Base-by-base conservation (phyloP, 169 alveolate species). In the Theileria parva region DNA sequence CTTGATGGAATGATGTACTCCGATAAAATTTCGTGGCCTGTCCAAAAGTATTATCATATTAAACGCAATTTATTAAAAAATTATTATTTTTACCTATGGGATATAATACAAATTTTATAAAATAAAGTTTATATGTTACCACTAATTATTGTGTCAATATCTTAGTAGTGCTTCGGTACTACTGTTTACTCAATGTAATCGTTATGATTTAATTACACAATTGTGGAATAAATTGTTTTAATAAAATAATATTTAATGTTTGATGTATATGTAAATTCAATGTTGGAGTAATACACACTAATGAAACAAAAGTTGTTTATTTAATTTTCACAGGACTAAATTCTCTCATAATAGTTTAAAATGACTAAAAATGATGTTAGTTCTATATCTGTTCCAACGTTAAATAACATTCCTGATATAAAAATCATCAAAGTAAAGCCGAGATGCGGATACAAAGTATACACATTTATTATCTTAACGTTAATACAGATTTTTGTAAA, bases 401-500 rank as follows among this genome's bases (percentile, higher is more conserved):
- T 13, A 8, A 44, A 44, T 44, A 13, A 44, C 12, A 44, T 4
- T 11, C 8, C 53, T 11, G 53, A 44, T 8, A 44, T 4, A 44
- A 11, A 7, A 44, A 30, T 23, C 15, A 30, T 19, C 2, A 27
- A 55, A 70, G 44, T 9, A 21, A 30, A 5, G 2, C 4, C 44
- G n/a, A 63, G 25, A 75, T 48, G 17, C 57, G 17, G n/a, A 39
- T 60, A 39, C 28, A 39, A 63, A 17, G 25, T 76, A 9, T 75
- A 21, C 34, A 30, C 78, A 25, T 83, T 83, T 74, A 44, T 77
- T 13, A 25, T 83, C 2, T 61, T 83, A 64, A 48, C 89, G 7
- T 7, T 77, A 0, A 8, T 83, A 21, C 80, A 83, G 75, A 66
- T 77, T 34, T 83, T 83, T 44, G 74, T 83, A 66, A 83, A 83